Conservation (phyloP, 116 monocot genomes). For the Papilionanthe hybrid region DNA sequence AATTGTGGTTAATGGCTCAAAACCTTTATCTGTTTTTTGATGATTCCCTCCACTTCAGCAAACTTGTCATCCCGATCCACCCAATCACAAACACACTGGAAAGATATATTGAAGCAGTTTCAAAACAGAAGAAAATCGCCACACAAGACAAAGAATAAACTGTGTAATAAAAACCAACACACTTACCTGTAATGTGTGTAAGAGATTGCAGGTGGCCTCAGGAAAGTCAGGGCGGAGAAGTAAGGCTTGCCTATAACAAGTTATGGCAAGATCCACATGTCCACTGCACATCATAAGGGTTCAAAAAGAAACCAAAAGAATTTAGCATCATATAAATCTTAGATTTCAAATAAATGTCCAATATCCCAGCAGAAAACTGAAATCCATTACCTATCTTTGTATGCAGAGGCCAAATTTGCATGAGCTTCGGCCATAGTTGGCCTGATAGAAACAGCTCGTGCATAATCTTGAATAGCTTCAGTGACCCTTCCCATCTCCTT, state of each 20-base stretch:
- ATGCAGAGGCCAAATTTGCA: conserved; percentile 98
- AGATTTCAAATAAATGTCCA: not conserved
- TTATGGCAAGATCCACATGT: conserved; percentile 82
- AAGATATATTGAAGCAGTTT: conserved; percentile 8
- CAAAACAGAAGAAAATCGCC: not conserved
- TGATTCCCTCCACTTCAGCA: conserved; percentile 83
- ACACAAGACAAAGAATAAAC: not conserved
- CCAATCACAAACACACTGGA: conserved; percentile 95
- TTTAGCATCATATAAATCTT: not conserved
- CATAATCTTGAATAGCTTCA: conserved; percentile 98
- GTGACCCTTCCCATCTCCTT: conserved; percentile 92
- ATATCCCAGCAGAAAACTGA: not conserved
- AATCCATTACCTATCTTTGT: conserved; percentile 76
- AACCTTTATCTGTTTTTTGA: conserved; percentile 95
- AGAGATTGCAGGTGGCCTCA: conserved; percentile 94
- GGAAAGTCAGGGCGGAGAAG: conserved; percentile 86
- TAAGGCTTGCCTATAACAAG: conserved; percentile 84
- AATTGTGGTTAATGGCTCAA: not conserved
- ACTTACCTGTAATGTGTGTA: conserved; percentile 84
- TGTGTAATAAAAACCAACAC: not conserved
- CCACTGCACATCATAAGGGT: conserved; percentile 47
- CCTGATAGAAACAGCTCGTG: conserved; percentile 68
- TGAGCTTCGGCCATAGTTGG: conserved; percentile 99
- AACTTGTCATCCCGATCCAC: conserved; percentile 80
- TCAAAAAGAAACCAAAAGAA: conserved; percentile 1